Conservation (phyloP, 495 filamentous ascomycete species). For the Xylaria acuta region DNA sequence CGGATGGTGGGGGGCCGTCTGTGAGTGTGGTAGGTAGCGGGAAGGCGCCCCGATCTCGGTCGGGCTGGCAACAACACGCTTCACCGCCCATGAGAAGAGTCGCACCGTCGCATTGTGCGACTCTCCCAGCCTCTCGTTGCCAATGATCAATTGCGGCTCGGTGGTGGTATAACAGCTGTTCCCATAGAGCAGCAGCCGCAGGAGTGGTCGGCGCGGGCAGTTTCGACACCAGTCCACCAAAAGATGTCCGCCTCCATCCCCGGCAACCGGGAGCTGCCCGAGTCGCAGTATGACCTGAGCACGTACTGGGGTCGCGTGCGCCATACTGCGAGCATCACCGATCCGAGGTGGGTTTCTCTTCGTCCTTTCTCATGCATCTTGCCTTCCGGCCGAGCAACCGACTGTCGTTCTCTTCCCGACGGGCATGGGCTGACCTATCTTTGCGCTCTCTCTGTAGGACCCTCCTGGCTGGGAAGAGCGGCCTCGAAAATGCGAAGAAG, state of each 20-base stretch:
- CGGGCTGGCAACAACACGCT: background rate
- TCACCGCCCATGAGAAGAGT: conserved; percentile 18
- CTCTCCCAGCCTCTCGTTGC: background rate
- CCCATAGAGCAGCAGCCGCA: conserved; percentile 5
- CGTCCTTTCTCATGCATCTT: background rate
- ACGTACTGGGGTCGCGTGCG: conserved; percentile 95
- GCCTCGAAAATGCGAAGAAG: conserved; percentile 82
- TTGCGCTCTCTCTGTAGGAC: conserved; percentile 60
- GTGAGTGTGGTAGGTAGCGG: background rate
- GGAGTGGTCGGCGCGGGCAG: conserved; percentile 25
- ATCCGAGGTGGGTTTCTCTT: conserved; percentile 81
- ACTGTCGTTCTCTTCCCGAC: too few relatives aligned
- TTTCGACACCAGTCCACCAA: conserved; percentile 21
- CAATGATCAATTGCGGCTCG: conserved; percentile 6
- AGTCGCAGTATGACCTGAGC: conserved; percentile 87
- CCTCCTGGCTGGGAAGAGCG: conserved; percentile 73
- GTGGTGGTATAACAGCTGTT: background rate
- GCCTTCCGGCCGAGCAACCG: too few relatives aligned
- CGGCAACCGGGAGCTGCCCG: conserved; percentile 82
- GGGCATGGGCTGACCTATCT: background rate
- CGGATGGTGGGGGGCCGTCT: background rate
- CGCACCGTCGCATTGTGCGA: background rate
- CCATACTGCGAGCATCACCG: conserved; percentile 87
- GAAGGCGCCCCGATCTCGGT: conserved; percentile 19
- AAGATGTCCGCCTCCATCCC: conserved; percentile 92